Evolutionary conservation across 2,329 filamentous ascomycete genomes (phyloP).

Genomic region (Endothia cerciana): DNA sequence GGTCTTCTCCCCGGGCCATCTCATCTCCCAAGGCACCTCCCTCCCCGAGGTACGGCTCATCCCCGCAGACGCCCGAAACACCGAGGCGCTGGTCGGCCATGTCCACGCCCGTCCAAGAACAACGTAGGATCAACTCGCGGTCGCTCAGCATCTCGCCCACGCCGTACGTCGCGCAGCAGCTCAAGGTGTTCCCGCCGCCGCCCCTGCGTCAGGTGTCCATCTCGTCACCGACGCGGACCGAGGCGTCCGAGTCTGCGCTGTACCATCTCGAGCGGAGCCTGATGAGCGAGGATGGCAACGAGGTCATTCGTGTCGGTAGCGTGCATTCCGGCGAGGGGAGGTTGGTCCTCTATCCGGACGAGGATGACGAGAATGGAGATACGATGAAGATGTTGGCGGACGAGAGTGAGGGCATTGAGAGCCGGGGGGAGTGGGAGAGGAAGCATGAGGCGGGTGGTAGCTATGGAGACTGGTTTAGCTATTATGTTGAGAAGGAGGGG

Average conservation of each 20-base stretch:
- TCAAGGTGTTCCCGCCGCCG: constrained; percentile 21
- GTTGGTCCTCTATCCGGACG: not conserved
- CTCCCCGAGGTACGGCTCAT: not conserved
- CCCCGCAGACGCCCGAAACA: constrained; percentile 9
- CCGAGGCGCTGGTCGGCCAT: constrained; percentile 12
- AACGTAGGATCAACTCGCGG: not conserved
- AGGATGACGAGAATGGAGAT: constrained; percentile 7
- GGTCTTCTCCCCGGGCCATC: not conserved
- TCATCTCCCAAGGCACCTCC: not conserved
- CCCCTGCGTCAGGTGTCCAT: constrained; percentile 4
- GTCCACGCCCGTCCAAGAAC: constrained; percentile 1
- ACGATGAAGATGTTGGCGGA: constrained; percentile 18
- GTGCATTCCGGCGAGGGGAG: constrained; percentile 13
- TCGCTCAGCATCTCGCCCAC: constrained; percentile 22
- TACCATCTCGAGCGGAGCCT: constrained; percentile 21
- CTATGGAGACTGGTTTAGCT: constrained; percentile 21
- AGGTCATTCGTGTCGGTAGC: constrained; percentile 13
- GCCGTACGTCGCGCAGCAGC: constrained; percentile 18
- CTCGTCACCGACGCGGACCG: not conserved
- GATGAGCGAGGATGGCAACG: not conserved
- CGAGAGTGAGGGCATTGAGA: constrained; percentile 7
- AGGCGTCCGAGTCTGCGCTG: constrained; percentile 16
- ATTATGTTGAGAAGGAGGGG: constrained; percentile 17
- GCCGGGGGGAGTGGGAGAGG: not conserved
- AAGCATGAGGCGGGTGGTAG: constrained; percentile 7